A percentile compares a stretch with the other conserved stretches of the same genome.
Evolutionary conservation across 2,329 filamentous ascomycete genomes (phyloP).

Genomic region (Alternaria conjuncta): DNA sequence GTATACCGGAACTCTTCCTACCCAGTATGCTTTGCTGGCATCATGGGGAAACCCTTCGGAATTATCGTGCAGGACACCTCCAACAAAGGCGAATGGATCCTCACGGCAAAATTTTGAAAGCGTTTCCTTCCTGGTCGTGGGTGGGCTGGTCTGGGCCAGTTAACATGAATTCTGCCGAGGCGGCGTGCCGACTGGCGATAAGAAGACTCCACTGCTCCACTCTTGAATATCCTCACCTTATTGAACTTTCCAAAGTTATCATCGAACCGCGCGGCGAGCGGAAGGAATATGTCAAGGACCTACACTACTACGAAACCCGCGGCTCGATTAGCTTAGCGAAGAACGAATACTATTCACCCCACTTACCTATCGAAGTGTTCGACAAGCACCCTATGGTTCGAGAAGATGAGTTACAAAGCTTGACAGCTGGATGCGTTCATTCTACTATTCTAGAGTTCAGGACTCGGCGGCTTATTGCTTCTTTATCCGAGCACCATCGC

Average conservation of each 20-base stretch:
- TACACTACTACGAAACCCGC: neutral
- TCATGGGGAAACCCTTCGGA: neutral
- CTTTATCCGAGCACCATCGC: neutral
- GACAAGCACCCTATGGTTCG: accelerated
- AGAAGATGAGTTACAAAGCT: neutral
- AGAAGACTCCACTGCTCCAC: accelerated
- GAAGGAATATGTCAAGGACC: neutral
- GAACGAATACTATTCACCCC: too few relatives aligned
- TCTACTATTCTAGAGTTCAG: neutral
- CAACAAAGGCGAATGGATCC: neutral
- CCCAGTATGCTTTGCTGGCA: neutral
- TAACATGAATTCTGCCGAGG: accelerated
- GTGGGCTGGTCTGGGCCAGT: neutral
- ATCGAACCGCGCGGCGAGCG: neutral
- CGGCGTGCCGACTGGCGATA: neutral
- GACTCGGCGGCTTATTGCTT: neutral
- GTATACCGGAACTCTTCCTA: neutral
- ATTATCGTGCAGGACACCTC: neutral
- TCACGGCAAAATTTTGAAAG: neutral
- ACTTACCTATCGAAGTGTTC: neutral
- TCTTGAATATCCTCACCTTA: neutral
- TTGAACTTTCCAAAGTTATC: neutral
- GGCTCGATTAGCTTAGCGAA: neutral
- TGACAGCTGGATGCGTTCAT: neutral
- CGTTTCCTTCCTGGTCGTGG: neutral